Evolutionary conservation across 176 grass and related monocot genomes (phyloP).

Genomic region (Eragrostis curvula): DNA sequence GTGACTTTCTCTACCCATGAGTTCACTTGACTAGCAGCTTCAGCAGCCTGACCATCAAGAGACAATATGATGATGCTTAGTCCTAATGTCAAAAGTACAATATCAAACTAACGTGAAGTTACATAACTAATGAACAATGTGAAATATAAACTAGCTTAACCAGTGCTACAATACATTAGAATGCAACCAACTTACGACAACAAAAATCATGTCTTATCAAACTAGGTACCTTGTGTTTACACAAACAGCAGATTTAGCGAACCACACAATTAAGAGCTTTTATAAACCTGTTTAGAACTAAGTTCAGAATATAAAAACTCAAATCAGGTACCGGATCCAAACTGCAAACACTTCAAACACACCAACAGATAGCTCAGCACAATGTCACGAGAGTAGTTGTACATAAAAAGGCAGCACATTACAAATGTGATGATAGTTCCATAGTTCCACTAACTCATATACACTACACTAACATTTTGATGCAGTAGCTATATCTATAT

Average conservation of each 20-base stretch:
- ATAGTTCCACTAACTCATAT: background rate
- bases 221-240: background rate
- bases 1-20: conserved; percentile 73
- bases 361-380: background rate
- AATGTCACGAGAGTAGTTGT: background rate
- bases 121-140: background rate
- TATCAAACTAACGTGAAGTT: background rate
- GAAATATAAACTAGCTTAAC: conserved; percentile 7
- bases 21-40: conserved; percentile 66
- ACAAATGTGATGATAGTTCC: background rate
- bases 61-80: conserved; percentile 19
- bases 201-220: background rate
- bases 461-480: background rate
- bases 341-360: background rate
- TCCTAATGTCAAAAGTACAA: background rate
- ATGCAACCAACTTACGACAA: background rate
- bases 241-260: background rate
- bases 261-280: background rate
- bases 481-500: background rate
- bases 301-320: background rate
- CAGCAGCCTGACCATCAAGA: conserved; percentile 55
- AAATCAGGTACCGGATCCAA: background rate
- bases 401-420: background rate
- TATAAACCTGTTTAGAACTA: background rate
- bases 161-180: background rate